A percentile compares a stretch with the other conserved stretches of the same genome.
Evolutionary conservation across 2,329 filamentous ascomycete genomes (phyloP).

Genomic region (Aspergillus sp.): DNA sequence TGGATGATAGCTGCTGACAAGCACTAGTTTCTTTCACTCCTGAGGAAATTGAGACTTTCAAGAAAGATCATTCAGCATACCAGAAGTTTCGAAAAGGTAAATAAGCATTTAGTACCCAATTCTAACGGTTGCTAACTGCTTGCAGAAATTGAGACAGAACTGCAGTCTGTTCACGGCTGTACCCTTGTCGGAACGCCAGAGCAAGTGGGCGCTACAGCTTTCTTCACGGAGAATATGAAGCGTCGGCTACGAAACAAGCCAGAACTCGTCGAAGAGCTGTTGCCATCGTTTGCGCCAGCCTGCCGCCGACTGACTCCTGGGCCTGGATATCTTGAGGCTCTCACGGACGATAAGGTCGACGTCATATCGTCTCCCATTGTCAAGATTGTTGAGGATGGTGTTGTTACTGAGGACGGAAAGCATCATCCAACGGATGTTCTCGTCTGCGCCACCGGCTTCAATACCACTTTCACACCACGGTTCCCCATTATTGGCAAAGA

Average conservation of each 20-base stretch:
- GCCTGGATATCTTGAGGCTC: constrained; percentile 58
- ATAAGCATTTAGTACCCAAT: background rate
- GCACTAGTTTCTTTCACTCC: constrained; percentile 29
- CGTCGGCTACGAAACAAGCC: constrained; percentile 34
- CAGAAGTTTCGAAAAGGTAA: constrained; percentile 37
- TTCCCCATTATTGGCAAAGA: constrained; percentile 35
- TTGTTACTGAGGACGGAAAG: constrained; percentile 35
- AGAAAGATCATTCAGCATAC: constrained; percentile 30
- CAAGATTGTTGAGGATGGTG: constrained; percentile 31
- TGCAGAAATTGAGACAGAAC: constrained; percentile 32
- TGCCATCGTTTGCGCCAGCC: constrained; percentile 31
- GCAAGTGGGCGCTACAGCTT: constrained; percentile 23
- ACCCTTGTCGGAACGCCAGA: constrained; percentile 30
- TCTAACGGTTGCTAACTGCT: background rate
- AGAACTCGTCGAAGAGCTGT: constrained; percentile 35
- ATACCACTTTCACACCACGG: constrained; percentile 36
- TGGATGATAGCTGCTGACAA: constrained; percentile 4
- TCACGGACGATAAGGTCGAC: constrained; percentile 60
- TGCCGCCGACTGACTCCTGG: constrained; percentile 48
- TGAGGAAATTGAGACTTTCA: constrained; percentile 34
- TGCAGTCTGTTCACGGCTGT: constrained; percentile 33
- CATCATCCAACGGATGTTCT: constrained; percentile 36
- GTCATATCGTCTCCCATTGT: constrained; percentile 58
- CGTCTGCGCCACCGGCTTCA: constrained; percentile 41
- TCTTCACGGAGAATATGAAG: constrained; percentile 35